Conservation (phyloP, 352 stramenopile genomes). For the Pythium phragmiticola region DNA sequence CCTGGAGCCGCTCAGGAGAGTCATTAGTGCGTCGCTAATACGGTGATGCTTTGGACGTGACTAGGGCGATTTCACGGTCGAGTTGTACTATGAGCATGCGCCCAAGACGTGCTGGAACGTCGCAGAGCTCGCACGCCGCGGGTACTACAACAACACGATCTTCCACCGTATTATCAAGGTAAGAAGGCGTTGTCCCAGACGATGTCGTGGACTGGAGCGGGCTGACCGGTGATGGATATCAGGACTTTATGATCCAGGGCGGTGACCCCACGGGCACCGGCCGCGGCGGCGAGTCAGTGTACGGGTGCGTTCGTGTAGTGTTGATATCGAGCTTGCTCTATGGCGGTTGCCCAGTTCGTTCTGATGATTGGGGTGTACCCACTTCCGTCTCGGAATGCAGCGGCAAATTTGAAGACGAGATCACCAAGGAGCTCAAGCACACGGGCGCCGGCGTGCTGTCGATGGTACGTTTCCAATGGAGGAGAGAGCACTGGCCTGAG, state of each 20-base stretch:
- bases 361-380: background rate
- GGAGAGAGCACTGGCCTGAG: background rate
- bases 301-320: conserved; percentile 48
- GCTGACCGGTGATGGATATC: background rate
- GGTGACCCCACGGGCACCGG: conserved; percentile 94
- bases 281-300: conserved; percentile 90
- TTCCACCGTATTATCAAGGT: conserved; percentile 95
- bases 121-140: conserved; percentile 84
- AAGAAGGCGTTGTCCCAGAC: background rate
- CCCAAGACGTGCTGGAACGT: conserved; percentile 94
- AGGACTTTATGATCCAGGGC: conserved; percentile 97
- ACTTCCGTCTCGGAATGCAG: conserved; percentile 25
- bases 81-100: conserved; percentile 93
- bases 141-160: conserved; percentile 96
- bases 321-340: too few species aligned
- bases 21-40: background rate
- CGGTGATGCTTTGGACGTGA: background rate
- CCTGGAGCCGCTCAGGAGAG: background rate
- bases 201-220: background rate
- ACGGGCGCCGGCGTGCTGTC: conserved; percentile 91
- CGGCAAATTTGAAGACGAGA: conserved; percentile 94
- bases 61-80: conserved; percentile 89
- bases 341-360: background rate
- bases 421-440: conserved; percentile 92
- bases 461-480: conserved; percentile 47